Evolutionary conservation across 2,329 filamentous ascomycete species (phyloP), one percentile per base, ranked within the genome.

Genomic region (Madurella mycetomatis): DNA sequence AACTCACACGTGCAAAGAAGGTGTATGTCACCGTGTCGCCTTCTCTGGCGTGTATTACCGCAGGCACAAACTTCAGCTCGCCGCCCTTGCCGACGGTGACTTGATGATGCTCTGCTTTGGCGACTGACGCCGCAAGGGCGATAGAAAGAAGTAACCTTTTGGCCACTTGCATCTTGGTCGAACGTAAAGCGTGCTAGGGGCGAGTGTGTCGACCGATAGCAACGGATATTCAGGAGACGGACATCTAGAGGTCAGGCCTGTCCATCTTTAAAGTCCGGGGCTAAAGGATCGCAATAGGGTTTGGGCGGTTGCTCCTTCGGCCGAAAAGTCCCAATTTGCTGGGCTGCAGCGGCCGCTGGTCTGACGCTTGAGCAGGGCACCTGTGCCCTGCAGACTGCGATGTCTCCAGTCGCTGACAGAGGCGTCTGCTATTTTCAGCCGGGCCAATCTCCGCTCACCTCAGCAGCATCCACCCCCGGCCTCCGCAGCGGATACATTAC

Each of bases 11-110:
- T 5, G 73, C 66, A 47, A 69, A 73, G 66, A 74, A 75, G 46
- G 66, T 63, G 59, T 74, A 76, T 17, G 69, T 72, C 54, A 76
- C 62, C 1, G 69, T 67, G 45, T 76, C 73, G 13, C 73, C 73
- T 3, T 62, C 54, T 19, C 63, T 55, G 2, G 71, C 72, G 8
- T 57, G 62, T 12, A 74, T 43, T 2, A 60, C 66, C 37, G 72
- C 65, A 0, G 73, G 73, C 37, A 66, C 65, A 58, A 75, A 76
- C 51, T 63, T 65, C 30, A 74, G 64, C 55, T 68, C 62, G 17
- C 68, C 63, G 0, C 61, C 65, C 61, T 70, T 69, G 39, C 72
- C 69, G 16, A 75, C 73, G 5, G 67, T 69, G 39, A 76, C 69
- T 15, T 69, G 60, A 55, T 70, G 65, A 44, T 66, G 57, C 11